Conservation (phyloP, 768 basidiomycete genomes). For the Cyclocybe cylindracea region DNA sequence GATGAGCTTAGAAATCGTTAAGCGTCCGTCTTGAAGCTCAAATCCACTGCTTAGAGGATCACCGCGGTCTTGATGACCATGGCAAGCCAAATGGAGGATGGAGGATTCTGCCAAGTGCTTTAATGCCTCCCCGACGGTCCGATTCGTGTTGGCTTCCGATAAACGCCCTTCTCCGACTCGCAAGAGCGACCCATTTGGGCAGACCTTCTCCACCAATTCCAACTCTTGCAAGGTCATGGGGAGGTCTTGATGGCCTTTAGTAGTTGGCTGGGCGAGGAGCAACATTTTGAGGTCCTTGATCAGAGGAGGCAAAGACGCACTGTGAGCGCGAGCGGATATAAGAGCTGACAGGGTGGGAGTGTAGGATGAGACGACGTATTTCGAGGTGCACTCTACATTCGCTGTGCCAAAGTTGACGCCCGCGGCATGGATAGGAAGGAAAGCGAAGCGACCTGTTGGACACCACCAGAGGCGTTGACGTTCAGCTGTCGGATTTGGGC, state of each 20-base stretch:
- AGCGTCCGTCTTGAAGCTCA: slow-evolving; percentile 8
- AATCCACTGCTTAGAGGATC: slow-evolving; percentile 16
- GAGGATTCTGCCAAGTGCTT: slow-evolving; percentile 1
- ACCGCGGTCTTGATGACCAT: slow-evolving; percentile 13
- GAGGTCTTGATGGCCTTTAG: slow-evolving; percentile 3
- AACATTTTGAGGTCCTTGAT: slow-evolving; percentile 3
- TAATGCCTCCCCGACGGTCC: slow-evolving; percentile 6
- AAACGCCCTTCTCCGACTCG: neutral
- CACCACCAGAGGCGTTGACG: slow-evolving; percentile 15
- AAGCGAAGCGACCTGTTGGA: slow-evolving; percentile 12
- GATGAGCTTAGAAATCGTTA: slow-evolving; percentile 8
- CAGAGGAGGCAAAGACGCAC: neutral
- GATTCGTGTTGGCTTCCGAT: slow-evolving; percentile 5
- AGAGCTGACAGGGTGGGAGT: slow-evolving; percentile 11
- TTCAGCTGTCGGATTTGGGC: neutral
- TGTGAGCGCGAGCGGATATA: neutral
- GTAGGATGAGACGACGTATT: slow-evolving; percentile 14
- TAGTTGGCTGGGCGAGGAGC: slow-evolving; percentile 10
- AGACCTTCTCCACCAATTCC: slow-evolving; percentile 2
- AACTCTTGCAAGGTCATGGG: slow-evolving; percentile 13
- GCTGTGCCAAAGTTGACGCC: slow-evolving; percentile 7
- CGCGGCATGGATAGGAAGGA: slow-evolving; percentile 14
- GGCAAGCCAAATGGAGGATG: slow-evolving; percentile 17
- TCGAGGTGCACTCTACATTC: neutral
- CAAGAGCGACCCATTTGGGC: slow-evolving; percentile 4